Conservation (phyloP, 495 filamentous ascomycete genomes). For the Delitschia confertaspora region DNA sequence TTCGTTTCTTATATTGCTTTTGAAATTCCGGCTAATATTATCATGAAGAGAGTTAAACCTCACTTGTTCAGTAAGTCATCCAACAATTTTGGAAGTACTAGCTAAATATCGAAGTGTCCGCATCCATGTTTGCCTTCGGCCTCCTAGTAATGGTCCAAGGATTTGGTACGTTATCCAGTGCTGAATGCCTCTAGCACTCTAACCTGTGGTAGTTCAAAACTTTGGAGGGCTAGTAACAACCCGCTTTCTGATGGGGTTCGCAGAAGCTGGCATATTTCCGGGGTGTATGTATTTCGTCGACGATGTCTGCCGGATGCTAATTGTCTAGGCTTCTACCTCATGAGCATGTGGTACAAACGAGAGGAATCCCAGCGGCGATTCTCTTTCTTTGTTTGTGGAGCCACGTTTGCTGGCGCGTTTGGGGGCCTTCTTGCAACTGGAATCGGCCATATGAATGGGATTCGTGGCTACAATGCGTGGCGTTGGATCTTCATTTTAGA, state of each 20-base stretch:
- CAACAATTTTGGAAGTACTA: neutral
- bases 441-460: constrained; percentile 5
- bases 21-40: constrained; percentile 4
- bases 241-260: constrained; percentile 1
- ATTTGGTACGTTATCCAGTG: no score
- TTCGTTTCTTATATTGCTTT: constrained; percentile 6
- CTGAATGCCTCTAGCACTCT: no score
- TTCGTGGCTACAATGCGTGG: constrained; percentile 3
- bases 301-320: no score
- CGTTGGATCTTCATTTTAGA: constrained; percentile 14
- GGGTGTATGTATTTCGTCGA: constrained; percentile 1
- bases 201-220: no score
- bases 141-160: no score
- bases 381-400: neutral
- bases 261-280: constrained; percentile 4
- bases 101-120: no score
- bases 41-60: constrained; percentile 5
- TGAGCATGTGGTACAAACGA: constrained; percentile 6
- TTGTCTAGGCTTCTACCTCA: neutral
- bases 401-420: constrained; percentile 1
- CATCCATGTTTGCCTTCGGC: no score
- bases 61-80: constrained; percentile 1
- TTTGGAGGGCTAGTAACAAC: neutral
- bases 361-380: constrained; percentile 1
- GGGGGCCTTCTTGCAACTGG: constrained; percentile 3